Evolutionary conservation across 1,139 yeast genomes (phyloP).

Genomic region (Hansenula lynferdii): DNA sequence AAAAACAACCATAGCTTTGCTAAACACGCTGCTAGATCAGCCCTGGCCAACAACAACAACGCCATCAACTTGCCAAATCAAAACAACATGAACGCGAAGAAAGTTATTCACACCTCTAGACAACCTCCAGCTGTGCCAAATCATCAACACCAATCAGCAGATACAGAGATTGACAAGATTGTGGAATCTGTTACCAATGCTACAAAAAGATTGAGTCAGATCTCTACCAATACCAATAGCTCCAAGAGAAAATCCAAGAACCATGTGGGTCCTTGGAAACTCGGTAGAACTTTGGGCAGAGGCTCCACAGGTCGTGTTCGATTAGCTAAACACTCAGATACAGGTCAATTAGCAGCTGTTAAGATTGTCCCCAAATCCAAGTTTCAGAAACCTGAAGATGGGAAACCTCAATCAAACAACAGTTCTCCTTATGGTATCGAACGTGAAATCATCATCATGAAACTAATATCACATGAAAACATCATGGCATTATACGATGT

Average conservation of each 20-base stretch:
- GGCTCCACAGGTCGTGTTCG: conserved; percentile 96
- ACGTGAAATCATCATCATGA: conserved; percentile 90
- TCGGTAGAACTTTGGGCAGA: conserved; percentile 90
- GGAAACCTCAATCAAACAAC: conserved; percentile 22
- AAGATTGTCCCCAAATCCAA: conserved; percentile 89
- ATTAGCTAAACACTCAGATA: conserved; percentile 77
- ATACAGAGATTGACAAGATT: conserved; percentile 26
- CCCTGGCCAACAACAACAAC: conserved; percentile 17
- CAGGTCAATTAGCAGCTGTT: conserved; percentile 93
- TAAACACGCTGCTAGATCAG: conserved; percentile 21
- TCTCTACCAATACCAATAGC: conserved; percentile 45
- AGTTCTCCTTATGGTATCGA: conserved; percentile 90
- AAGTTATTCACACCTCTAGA: neutral
- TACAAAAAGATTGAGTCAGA: conserved; percentile 58
- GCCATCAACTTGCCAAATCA: too few relatives aligned
- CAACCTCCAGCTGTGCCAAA: neutral
- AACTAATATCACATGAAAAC: conserved; percentile 86
- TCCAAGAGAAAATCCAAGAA: conserved; percentile 55
- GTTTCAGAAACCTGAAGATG: conserved; percentile 33
- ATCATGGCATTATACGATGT: conserved; percentile 96
- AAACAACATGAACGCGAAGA: conserved; percentile 10
- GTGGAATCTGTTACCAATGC: conserved; percentile 51
- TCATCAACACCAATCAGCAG: neutral
- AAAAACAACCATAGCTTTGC: conserved; percentile 17
- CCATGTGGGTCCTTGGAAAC: conserved; percentile 94